Evolutionary conservation across 345 rosid genomes (phyloP).

Genomic region (Laguncularia racemosa): DNA sequence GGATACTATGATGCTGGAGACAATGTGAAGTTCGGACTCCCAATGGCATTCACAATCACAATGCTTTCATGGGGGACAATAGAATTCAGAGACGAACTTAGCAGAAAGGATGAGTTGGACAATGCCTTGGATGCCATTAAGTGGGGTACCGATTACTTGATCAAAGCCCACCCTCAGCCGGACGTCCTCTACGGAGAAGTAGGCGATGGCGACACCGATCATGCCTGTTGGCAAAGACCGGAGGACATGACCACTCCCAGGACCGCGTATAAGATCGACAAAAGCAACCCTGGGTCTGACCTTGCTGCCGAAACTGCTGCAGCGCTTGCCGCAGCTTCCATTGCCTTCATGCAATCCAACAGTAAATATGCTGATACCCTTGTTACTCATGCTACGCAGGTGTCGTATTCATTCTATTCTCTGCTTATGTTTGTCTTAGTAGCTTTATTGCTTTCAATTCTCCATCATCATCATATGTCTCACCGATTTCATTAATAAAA

Average conservation of each 20-base stretch:
- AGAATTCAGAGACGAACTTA: constrained; percentile 37
- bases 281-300: constrained; percentile 61
- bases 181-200: constrained; percentile 49
- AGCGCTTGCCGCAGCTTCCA: constrained; percentile 64
- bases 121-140: constrained; percentile 40
- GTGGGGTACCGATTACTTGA: constrained; percentile 72
- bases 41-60: constrained; percentile 67
- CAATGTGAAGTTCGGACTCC: constrained; percentile 68
- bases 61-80: constrained; percentile 65
- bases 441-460: no score
- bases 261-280: constrained; percentile 28
- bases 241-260: constrained; percentile 73
- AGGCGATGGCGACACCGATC: constrained; percentile 51
- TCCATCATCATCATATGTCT: no score
- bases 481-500: no score
- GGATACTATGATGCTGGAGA: constrained; percentile 83
- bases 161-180: constrained; percentile 52
- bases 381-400: constrained; percentile 42
- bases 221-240: constrained; percentile 63
- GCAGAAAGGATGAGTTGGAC: constrained; percentile 18
- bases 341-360: constrained; percentile 30
- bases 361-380: constrained; percentile 33
- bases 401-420: neutral
- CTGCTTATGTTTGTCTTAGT: neutral
- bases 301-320: constrained; percentile 68